Base-by-base conservation (phyloP, 2,329 filamentous ascomycete genomes). In the Zymoseptoria passerinii region DNA sequence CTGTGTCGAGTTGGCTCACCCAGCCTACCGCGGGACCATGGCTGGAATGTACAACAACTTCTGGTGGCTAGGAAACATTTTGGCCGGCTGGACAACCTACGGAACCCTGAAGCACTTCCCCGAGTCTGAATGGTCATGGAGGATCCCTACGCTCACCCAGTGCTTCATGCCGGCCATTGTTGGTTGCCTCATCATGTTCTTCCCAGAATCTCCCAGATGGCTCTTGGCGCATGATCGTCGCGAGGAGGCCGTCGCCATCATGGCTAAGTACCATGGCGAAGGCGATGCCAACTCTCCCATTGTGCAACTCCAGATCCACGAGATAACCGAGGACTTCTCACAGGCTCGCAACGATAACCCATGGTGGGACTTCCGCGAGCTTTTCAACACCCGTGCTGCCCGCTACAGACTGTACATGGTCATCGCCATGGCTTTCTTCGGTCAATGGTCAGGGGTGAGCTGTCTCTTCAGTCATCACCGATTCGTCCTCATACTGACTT, bases 1-100 rank as follows among this genome's bases (percentile, higher is more conserved):
- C 66, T 80, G 80, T 13, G 79, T 83, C 53, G 83, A 87, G 67
- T 72, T 85, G 44, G 78, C 81, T 1, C 83, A 85, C 64, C 83
- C 84, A 0, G 79, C 79, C 3, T 83, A 82, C 67, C 77, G 84
- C 62, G 83, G 83, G 29, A 77, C 81, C 19, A 78, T 84, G 71
- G 82, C 82, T 2, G 84, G 81, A 23, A 76, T 85, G 67, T 82
- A 77, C 65, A 80, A 79, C 63, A 74, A 72, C 59, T 73, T 74
- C 62, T 75, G 72, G 71, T 74, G 71, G 60, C 52, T 75, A 2
- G 83, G 80, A 3, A 80, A 79, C 57, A 81, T 82, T 53, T 60
- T 81, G 1, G 79, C 80, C n/a, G 77, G 77, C 2, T 81, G 80
- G 60, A 62, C 63, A 19, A 61, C 60, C 19, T 63, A 64, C 27